A percentile compares a stretch with the other conserved stretches of the same genome.
phyloP scores from a whole-genome alignment of 2,329 filamentous ascomycete genomes.

The Xylariaceae sp. region DNA sequence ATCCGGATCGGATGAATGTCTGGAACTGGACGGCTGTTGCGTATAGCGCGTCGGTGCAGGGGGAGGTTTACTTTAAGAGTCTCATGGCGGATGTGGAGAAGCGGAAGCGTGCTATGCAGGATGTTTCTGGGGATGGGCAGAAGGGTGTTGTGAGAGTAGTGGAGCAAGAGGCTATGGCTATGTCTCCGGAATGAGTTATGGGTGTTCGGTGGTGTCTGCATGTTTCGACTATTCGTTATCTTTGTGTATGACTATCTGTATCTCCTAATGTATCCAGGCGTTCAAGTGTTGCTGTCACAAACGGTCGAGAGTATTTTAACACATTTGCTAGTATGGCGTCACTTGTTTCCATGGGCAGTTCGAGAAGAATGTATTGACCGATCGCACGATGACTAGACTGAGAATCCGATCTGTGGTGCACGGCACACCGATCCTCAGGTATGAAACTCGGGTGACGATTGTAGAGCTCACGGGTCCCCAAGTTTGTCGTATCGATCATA shows the following conservation, averaged over 20 bases:
- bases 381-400: no score
- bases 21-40: conserved; percentile 80
- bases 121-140: conserved; percentile 35
- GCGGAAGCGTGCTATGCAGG: conserved; percentile 41
- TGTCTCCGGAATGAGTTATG: conserved; percentile 31
- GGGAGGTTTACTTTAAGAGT: conserved; percentile 77
- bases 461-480: neutral
- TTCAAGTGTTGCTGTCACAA: no score
- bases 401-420: neutral
- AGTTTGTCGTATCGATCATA: no score
- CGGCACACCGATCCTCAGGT: neutral
- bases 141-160: conserved; percentile 44
- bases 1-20: conserved; percentile 64
- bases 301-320: no score
- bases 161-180: conserved; percentile 35
- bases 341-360: no score
- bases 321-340: no score
- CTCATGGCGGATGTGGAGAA: conserved; percentile 68
- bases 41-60: conserved; percentile 75
- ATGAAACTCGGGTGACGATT: neutral
- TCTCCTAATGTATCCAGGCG: no score
- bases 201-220: no score
- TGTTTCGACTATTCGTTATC: no score
- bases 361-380: no score
- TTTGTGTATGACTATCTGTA: no score